Percentiles rank a stretch among this genome's conserved stretches.
phyloP scores from a whole-genome alignment of 1,284 basidiomycete species.

The Cutaneotrichosporon sp. region DNA sequence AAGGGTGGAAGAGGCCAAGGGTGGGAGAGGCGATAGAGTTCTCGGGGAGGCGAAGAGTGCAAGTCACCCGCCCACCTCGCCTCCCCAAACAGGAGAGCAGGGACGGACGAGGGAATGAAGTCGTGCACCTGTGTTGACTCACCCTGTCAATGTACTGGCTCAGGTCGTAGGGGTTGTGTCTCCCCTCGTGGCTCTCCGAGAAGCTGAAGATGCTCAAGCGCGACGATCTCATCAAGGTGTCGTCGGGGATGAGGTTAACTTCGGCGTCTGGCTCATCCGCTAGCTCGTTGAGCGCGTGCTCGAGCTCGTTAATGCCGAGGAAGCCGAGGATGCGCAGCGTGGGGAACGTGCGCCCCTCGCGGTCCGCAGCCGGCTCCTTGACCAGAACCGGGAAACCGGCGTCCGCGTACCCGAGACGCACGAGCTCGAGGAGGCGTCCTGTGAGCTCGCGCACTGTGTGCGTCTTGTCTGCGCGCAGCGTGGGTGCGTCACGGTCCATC shows the following conservation, averaged over 20 bases:
- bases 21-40: no score
- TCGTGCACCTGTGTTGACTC: conserved; percentile 21
- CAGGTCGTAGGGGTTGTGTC: conserved; percentile 74
- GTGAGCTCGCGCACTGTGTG: conserved; percentile 49
- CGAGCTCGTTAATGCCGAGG: conserved; percentile 87
- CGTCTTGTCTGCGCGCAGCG: conserved; percentile 45
- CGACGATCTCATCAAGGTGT: conserved; percentile 23
- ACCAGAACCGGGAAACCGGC: conserved; percentile 83
- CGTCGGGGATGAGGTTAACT: conserved; percentile 63
- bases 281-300: conserved; percentile 75
- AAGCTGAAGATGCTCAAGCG: conserved; percentile 47
- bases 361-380: conserved; percentile 56
- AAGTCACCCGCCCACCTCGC: no score
- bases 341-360: conserved; percentile 19
- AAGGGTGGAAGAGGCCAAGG: no score
- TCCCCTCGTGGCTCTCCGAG: conserved; percentile 41
- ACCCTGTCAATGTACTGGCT: conserved; percentile 89
- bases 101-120: no score
- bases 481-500: conserved; percentile 57
- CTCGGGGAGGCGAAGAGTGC: no score
- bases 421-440: conserved; percentile 46
- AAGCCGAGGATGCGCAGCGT: conserved; percentile 77
- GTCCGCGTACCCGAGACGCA: conserved; percentile 58
- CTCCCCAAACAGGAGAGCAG: no score
- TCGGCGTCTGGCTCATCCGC: conserved; percentile 69